Evolutionary conservation across 805 yeast genomes (phyloP).

Genomic region (Saturnispora bothae): DNA sequence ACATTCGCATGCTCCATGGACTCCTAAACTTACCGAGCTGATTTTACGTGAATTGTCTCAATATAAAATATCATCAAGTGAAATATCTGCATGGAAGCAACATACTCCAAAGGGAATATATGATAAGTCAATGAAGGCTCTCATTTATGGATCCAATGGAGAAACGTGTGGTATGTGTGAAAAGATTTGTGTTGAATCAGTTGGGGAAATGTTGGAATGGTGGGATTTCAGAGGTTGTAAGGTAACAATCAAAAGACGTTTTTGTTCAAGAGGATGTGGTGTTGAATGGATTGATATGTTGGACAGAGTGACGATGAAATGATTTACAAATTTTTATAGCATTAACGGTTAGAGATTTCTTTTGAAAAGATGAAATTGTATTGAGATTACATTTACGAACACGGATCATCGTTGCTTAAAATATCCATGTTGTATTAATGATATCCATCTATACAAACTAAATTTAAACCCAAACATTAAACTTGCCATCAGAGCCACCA

Average conservation of each 20-base stretch:
- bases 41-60: constrained; percentile 38
- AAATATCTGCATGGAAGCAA: constrained; percentile 43
- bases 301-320: no score
- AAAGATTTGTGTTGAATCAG: constrained; percentile 39
- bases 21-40: constrained; percentile 38
- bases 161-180: constrained; percentile 47
- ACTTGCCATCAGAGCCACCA: constrained; percentile 50
- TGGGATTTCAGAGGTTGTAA: constrained; percentile 49
- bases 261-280: constrained; percentile 45
- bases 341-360: no score
- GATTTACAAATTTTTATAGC: no score
- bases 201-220: constrained; percentile 55
- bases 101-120: constrained; percentile 37
- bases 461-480: constrained; percentile 39
- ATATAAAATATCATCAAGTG: constrained; percentile 45
- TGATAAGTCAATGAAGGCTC: constrained; percentile 36
- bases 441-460: no score
- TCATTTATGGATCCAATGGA: constrained; percentile 40
- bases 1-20: constrained; percentile 18
- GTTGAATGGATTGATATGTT: constrained; percentile 23
- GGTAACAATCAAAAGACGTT: constrained; percentile 44
- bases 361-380: no score
- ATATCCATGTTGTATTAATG: no score
- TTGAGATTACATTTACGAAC: no score
- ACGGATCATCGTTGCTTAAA: no score